Evolutionary conservation across 257 asterid species (phyloP).

Genomic region (Salvia hispanica): DNA sequence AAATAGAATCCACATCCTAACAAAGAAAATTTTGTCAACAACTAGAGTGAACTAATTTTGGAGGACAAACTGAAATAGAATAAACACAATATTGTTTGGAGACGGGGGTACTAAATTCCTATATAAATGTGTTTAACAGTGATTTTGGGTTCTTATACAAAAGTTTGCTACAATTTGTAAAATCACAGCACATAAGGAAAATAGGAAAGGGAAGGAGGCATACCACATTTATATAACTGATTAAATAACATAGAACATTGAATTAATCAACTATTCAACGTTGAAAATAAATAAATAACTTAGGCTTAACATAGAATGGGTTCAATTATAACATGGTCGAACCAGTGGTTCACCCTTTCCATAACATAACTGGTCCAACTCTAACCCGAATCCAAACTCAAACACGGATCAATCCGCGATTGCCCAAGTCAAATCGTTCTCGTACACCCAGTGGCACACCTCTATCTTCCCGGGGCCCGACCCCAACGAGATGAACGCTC

Average conservation of each 20-base stretch:
- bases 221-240: conserved; percentile 20
- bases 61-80: too few relatives aligned
- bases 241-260: conserved; percentile 3
- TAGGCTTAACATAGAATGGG: conserved; percentile 32
- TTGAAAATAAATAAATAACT: conserved; percentile 16
- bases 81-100: too few relatives aligned
- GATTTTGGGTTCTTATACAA: too few relatives aligned
- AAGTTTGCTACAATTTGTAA: too few relatives aligned
- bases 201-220: background rate
- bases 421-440: conserved; percentile 78
- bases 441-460: conserved; percentile 83
- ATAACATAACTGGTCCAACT: conserved; percentile 56
- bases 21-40: too few relatives aligned
- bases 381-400: conserved; percentile 8
- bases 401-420: conserved; percentile 32
- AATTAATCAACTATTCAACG: conserved; percentile 26
- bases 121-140: too few relatives aligned
- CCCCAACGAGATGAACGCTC: conserved; percentile 68
- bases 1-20: too few relatives aligned
- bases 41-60: too few relatives aligned
- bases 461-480: conserved; percentile 73
- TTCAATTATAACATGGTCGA: conserved; percentile 43
- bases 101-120: too few relatives aligned
- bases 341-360: conserved; percentile 55
- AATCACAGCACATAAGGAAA: background rate